phyloP scores from a whole-genome alignment of 2,329 filamentous ascomycete genomes.

The Hortaea werneckii region DNA sequence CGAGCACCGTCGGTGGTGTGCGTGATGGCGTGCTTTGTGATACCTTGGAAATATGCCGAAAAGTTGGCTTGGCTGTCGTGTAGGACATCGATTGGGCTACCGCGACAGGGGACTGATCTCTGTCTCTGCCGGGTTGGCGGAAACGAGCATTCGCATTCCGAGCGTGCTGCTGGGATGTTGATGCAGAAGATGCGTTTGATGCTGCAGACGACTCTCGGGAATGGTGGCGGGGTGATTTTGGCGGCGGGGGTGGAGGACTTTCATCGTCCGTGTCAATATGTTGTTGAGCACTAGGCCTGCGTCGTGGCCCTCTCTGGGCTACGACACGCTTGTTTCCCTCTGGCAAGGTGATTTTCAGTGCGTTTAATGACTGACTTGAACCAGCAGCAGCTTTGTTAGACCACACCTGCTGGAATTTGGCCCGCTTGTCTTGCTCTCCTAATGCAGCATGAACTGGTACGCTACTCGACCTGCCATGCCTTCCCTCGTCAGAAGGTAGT shows the following conservation, averaged over 20 bases:
- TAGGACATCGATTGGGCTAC: conserved; percentile 5
- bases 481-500: conserved; percentile 1
- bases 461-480: conserved; percentile 6
- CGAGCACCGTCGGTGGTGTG: not conserved
- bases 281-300: conserved; percentile 1
- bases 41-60: not conserved
- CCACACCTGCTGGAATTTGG: not conserved
- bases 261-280: not conserved
- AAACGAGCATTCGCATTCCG: not conserved
- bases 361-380: conserved; percentile 5
- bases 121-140: not conserved
- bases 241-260: conserved; percentile 9
- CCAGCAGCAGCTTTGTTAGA: conserved; percentile 1
- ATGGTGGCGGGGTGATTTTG: conserved; percentile 13
- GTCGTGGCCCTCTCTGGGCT: not conserved
- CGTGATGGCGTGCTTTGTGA: not conserved
- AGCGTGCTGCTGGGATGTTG: not conserved
- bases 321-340: not conserved
- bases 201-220: not conserved
- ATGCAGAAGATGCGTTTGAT: not conserved
- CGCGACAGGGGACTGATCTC: conserved; percentile 1
- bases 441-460: conserved; percentile 1
- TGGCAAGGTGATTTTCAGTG: conserved; percentile 2
- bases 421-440: not conserved
- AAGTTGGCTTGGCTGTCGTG: conserved; percentile 2